Evolutionary conservation across 208 protist species (phyloP).

Genomic region (Crithidia acanthocephali): DNA sequence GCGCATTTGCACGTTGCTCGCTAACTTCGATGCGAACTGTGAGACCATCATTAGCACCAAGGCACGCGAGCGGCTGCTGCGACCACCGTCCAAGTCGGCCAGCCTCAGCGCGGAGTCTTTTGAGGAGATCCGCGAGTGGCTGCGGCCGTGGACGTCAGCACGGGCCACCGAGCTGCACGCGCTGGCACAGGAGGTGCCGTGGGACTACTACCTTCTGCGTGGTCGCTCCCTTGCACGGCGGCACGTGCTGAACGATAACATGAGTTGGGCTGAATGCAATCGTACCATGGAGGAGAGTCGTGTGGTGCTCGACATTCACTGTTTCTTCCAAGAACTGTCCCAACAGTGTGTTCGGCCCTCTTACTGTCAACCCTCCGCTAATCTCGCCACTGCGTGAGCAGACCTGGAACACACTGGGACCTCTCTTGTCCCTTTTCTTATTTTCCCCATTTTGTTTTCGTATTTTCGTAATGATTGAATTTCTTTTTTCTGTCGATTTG

Average conservation of each 20-base stretch:
- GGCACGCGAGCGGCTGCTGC: constrained; percentile 33
- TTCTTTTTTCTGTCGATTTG: too few species aligned
- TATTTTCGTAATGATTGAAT: too few species aligned
- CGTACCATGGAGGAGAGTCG: constrained; percentile 39
- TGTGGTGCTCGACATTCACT: constrained; percentile 46
- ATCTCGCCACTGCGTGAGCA: not conserved
- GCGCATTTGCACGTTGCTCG: constrained; percentile 42
- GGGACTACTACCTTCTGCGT: constrained; percentile 80
- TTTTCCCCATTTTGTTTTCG: too few species aligned
- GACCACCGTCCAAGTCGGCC: constrained; percentile 26
- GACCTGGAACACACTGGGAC: not conserved
- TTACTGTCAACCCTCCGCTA: not conserved
- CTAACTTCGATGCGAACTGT: constrained; percentile 35
- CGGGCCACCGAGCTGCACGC: constrained; percentile 19
- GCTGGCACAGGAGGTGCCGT: constrained; percentile 69
- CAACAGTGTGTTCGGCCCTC: constrained; percentile 25
- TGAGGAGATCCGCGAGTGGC: constrained; percentile 56
- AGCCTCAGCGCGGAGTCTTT: constrained; percentile 25
- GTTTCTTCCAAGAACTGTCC: constrained; percentile 37
- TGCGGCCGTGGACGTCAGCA: constrained; percentile 49
- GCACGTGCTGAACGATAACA: constrained; percentile 29
- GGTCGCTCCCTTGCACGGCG: constrained; percentile 31
- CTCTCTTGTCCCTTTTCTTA: not conserved
- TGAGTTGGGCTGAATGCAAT: constrained; percentile 44
- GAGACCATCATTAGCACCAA: constrained; percentile 47